These are phyloP conservation scores for Nannizziopsis barbatae DNA, from an alignment of 2,329 filamentous ascomycete species.

Conservation along the genomic window DNA sequence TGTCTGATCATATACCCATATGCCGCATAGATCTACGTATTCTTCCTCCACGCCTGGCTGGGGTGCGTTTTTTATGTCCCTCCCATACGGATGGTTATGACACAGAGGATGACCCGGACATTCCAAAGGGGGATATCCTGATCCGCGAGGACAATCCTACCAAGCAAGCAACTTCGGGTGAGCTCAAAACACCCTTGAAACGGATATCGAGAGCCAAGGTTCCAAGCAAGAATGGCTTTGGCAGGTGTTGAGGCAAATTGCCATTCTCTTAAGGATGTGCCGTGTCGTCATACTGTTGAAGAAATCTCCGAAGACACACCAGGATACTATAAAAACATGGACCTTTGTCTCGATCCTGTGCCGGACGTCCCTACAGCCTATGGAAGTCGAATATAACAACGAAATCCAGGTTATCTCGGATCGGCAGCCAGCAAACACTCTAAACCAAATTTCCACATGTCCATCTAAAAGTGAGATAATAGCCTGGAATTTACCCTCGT, in stretches of 20 bases:
- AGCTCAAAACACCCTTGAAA: constrained; percentile 41
- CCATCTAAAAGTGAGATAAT: too few relatives aligned
- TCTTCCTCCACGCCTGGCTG: constrained; percentile 13
- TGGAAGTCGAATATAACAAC: too few relatives aligned
- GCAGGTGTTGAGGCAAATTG: constrained; percentile 34
- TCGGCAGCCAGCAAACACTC: too few relatives aligned
- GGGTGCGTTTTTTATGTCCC: constrained; percentile 44
- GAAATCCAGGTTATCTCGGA: too few relatives aligned
- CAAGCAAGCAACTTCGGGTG: constrained; percentile 43
- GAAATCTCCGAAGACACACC: background rate
- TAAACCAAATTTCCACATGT: too few relatives aligned
- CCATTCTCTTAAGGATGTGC: background rate
- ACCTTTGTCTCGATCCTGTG: constrained; percentile 41
- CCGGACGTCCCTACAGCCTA: too few relatives aligned
- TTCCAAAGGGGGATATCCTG: constrained; percentile 47
- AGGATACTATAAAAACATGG: constrained; percentile 44
- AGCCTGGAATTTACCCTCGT: too few relatives aligned
- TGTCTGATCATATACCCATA: too few relatives aligned
- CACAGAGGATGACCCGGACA: constrained; percentile 39
- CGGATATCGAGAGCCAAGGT: constrained; percentile 46
- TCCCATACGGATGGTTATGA: constrained; percentile 49
- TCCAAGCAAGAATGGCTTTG: constrained; percentile 45
- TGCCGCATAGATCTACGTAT: too few relatives aligned
- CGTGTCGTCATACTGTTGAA: background rate
- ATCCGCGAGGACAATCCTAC: constrained; percentile 51